Conservation (phyloP, 2,329 filamentous ascomycete species). For the Harringtonia aguacate region DNA sequence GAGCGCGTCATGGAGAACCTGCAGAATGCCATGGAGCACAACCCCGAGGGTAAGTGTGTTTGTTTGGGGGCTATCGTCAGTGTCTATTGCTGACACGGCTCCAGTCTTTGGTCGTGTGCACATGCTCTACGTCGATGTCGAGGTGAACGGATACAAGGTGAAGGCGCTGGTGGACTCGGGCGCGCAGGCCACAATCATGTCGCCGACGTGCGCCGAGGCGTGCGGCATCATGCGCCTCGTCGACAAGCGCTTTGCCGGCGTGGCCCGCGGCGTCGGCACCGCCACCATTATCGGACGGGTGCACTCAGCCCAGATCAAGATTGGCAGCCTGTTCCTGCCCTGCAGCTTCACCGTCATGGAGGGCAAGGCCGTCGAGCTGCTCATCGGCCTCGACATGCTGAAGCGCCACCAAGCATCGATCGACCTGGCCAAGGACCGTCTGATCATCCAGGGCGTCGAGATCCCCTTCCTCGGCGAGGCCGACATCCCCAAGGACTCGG, state of each 20-base stretch:
- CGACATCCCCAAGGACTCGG: constrained; percentile 80
- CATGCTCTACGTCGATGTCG: constrained; percentile 92
- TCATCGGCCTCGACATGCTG: constrained; percentile 92
- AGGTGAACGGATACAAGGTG: constrained; percentile 84
- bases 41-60: constrained; percentile 69
- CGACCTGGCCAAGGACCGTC: constrained; percentile 72
- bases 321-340: constrained; percentile 75
- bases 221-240: constrained; percentile 96
- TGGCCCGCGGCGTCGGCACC: constrained; percentile 88
- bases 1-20: constrained; percentile 91
- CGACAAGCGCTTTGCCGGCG: constrained; percentile 82
- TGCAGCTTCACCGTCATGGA: constrained; percentile 99
- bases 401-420: constrained; percentile 92
- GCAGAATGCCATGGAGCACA: constrained; percentile 93
- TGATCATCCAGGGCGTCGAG: constrained; percentile 80
- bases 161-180: constrained; percentile 97
- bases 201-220: constrained; percentile 76
- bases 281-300: constrained; percentile 91
- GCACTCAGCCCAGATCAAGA: constrained; percentile 89
- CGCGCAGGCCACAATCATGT: constrained; percentile 98
- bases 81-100: neutral
- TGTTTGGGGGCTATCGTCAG: neutral
- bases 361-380: constrained; percentile 87
- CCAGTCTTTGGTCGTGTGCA: constrained; percentile 87
- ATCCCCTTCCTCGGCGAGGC: constrained; percentile 86